phyloP scores from a whole-genome alignment of 2,329 filamentous ascomycete species.

The Zasmidium citrigriseum region DNA sequence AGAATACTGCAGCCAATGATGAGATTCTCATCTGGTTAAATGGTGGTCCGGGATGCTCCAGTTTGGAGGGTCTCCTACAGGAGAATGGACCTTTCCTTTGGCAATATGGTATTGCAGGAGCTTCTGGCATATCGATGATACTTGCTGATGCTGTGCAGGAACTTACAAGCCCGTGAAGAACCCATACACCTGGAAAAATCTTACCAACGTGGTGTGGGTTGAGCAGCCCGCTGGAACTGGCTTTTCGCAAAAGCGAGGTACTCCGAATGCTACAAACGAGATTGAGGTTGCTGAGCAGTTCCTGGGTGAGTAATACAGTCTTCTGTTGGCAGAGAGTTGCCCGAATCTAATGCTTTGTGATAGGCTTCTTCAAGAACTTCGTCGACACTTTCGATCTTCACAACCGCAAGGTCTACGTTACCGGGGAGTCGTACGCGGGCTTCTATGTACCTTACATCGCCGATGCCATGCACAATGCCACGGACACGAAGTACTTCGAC shows the following conservation, averaged over 20 bases:
- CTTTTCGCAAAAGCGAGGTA: constrained; percentile 36
- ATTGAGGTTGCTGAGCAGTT: constrained; percentile 40
- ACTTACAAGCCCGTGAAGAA: constrained; percentile 47
- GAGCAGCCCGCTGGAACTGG: constrained; percentile 48
- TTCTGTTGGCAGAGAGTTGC: too few relatives aligned
- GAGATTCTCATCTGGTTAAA: constrained; percentile 42
- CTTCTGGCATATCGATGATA: too few relatives aligned
- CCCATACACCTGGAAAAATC: constrained; percentile 55
- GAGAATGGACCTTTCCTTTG: constrained; percentile 50
- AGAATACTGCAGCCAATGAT: constrained; percentile 43
- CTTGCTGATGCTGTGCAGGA: too few relatives aligned
- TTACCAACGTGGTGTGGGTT: constrained; percentile 47
- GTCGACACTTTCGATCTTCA: constrained; percentile 48
- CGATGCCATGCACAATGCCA: constrained; percentile 68
- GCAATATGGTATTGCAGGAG: constrained; percentile 51
- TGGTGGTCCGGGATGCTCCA: constrained; percentile 48
- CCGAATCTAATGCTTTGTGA: constrained; percentile 43
- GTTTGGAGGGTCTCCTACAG: constrained; percentile 50
- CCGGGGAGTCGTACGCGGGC: constrained; percentile 57
- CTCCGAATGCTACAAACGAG: constrained; percentile 40
- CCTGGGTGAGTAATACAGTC: constrained; percentile 38
- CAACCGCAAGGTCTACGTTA: constrained; percentile 63
- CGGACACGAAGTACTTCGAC: constrained; percentile 68
- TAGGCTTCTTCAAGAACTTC: constrained; percentile 54
- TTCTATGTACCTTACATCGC: constrained; percentile 67